Evolutionary conservation across 495 filamentous ascomycete genomes (phyloP).

Genomic region (Neurospora sp.): DNA sequence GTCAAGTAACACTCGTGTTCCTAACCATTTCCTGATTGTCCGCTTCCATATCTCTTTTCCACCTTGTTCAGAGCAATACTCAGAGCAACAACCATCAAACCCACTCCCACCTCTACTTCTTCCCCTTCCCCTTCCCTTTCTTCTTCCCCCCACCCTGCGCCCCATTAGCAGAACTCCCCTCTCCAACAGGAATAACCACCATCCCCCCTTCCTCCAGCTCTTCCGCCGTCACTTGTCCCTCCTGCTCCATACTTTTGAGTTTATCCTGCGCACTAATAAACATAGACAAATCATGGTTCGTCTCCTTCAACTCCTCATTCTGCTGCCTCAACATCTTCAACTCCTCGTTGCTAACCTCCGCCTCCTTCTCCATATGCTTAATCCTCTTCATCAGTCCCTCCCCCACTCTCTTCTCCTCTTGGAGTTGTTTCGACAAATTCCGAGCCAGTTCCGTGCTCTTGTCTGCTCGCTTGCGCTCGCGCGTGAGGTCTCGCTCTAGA

Average conservation of each 20-base stretch:
- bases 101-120: constrained; percentile 6
- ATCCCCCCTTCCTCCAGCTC: constrained; percentile 41
- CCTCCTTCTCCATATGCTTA: constrained; percentile 50
- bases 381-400: constrained; percentile 69
- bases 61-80: not conserved
- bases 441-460: constrained; percentile 68
- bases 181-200: constrained; percentile 28
- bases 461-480: constrained; percentile 54
- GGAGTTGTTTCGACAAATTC: constrained; percentile 61
- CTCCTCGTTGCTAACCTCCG: constrained; percentile 30
- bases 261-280: constrained; percentile 79
- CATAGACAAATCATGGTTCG: constrained; percentile 83
- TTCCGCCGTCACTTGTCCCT: constrained; percentile 48
- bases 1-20: not conserved
- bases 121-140: constrained; percentile 42
- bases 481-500: constrained; percentile 60
- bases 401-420: constrained; percentile 81
- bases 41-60: not conserved
- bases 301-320: constrained; percentile 60
- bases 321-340: constrained; percentile 43
- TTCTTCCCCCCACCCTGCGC: constrained; percentile 26
- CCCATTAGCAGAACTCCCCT: constrained; percentile 15
- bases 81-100: not conserved
- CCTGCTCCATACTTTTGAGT: constrained; percentile 55
- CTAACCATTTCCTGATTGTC: not conserved